Percentiles rank a stretch among this genome's conserved stretches.
Evolutionary conservation across 306 rosid genomes (phyloP).

Genomic region (Dalbergia oliveri): DNA sequence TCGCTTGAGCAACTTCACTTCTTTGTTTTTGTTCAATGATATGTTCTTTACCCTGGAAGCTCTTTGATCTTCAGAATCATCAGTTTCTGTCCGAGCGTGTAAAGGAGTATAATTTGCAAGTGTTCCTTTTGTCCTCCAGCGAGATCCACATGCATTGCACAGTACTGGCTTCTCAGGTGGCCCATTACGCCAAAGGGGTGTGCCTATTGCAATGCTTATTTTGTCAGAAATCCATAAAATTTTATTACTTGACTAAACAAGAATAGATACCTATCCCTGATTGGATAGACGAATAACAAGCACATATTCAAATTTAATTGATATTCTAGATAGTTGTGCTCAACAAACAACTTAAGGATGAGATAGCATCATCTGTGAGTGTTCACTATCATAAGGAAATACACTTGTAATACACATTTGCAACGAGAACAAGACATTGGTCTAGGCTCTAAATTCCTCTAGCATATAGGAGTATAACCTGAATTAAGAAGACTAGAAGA

Average conservation of each 20-base stretch:
- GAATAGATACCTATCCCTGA: constrained; percentile 28
- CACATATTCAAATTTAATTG: constrained; percentile 25
- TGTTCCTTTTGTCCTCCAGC: constrained; percentile 99
- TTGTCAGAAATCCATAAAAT: constrained; percentile 50
- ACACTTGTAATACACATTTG: constrained; percentile 25
- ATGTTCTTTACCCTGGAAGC: constrained; percentile 75
- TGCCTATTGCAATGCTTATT: constrained; percentile 70
- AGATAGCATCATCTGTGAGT: constrained; percentile 31
- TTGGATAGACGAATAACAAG: constrained; percentile 30
- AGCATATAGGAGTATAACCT: constrained; percentile 24
- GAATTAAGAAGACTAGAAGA: constrained; percentile 29
- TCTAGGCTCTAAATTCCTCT: constrained; percentile 22
- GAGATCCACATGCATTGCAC: constrained; percentile 99
- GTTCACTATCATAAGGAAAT: constrained; percentile 38
- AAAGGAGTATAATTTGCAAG: constrained; percentile 96
- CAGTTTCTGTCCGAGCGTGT: constrained; percentile 87
- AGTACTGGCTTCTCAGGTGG: constrained; percentile 98
- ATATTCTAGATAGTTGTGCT: constrained; percentile 22
- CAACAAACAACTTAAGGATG: constrained; percentile 41
- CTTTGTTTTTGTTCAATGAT: constrained; percentile 78
- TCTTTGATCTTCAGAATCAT: constrained; percentile 76
- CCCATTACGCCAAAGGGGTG: constrained; percentile 99
- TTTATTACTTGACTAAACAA: constrained; percentile 30
- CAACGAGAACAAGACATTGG: constrained; percentile 29
- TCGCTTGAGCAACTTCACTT: constrained; percentile 79